Evolutionary conservation across 2,329 filamentous ascomycete species (phyloP).

Genomic region (Ustilaginoidea virens): DNA sequence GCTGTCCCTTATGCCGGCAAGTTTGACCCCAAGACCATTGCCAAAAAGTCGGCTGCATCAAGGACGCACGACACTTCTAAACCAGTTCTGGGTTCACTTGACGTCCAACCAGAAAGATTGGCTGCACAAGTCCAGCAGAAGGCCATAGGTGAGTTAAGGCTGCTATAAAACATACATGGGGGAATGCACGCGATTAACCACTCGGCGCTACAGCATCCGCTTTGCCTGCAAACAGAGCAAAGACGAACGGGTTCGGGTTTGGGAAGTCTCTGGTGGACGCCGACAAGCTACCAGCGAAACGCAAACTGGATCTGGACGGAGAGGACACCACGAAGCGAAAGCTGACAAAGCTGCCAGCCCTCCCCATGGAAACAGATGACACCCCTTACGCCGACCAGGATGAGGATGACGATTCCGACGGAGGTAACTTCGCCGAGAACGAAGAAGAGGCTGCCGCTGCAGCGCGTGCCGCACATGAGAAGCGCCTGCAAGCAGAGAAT

Average conservation of each 20-base stretch:
- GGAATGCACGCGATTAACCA: background rate
- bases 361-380: conserved; percentile 49
- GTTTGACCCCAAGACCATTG: conserved; percentile 76
- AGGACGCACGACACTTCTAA: conserved; percentile 37
- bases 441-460: conserved; percentile 83
- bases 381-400: conserved; percentile 46
- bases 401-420: conserved; percentile 57
- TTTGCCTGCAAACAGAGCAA: conserved; percentile 52
- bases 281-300: conserved; percentile 53
- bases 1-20: conserved; percentile 55
- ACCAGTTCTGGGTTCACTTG: conserved; percentile 30
- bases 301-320: conserved; percentile 72
- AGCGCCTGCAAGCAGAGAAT: conserved; percentile 43
- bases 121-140: conserved; percentile 17
- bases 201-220: conserved; percentile 29
- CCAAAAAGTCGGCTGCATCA: conserved; percentile 56
- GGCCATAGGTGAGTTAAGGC: conserved; percentile 22
- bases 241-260: conserved; percentile 75
- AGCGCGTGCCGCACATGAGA: conserved; percentile 70
- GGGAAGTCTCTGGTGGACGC: conserved; percentile 48
- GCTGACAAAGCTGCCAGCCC: conserved; percentile 75
- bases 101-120: conserved; percentile 21
- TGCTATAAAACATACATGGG: no score
- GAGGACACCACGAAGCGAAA: conserved; percentile 79
- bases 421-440: conserved; percentile 61